Evolutionary conservation across 108 stramenopile species (phyloP), one percentile per base, ranked within the genome.

Genomic region (Mayamaea pseudoterrestris): DNA sequence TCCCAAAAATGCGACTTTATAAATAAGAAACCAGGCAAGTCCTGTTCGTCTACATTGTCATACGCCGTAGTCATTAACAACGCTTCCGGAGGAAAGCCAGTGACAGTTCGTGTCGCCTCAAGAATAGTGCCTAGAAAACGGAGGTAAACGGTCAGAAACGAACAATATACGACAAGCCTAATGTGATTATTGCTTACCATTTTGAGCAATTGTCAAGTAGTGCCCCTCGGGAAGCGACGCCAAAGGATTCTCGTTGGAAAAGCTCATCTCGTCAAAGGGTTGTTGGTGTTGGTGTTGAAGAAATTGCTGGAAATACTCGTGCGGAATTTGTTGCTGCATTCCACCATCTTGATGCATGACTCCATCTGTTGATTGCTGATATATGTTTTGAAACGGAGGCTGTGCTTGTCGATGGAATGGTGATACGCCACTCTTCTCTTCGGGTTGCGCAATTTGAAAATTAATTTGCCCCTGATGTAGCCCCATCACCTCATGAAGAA

Each of bases 1-100:
- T 90, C 87, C 87, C 87, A 90, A 63, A 80, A 90, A 32, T 81
- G 72, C 5, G 75, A 68, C 52, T 82, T 90, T 36, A 90, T 54
- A 7, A 76, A 76, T 26, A 81, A 53, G 12, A 90, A 57, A 13
- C 82, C 80, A 1, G 78, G 73, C 3, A 84, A 43, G 46, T 90
- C 88, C 29, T 90, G 80, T 13, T 79, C 76, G 50, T 80, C 73
- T 25, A 90, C 70, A 2, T 63, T 50, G 52, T 84, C 83, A 39
- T 77, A 83, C 73, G 65, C 64, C 21, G 82, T 83, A 55, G 79
- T 84, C 87, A 83, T 84, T 17, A 90, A 54, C 37, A 90, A 55
- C 30, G 66, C 65, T 30, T 73, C 60, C 0, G 86, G 86, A 14
- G 75, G 71, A 65, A 76, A 76, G 8, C 87, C 87, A 13, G 82